Evolutionary conservation across 345 rosid species (phyloP).

Genomic region (Eucalyptus camaldulensis): DNA sequence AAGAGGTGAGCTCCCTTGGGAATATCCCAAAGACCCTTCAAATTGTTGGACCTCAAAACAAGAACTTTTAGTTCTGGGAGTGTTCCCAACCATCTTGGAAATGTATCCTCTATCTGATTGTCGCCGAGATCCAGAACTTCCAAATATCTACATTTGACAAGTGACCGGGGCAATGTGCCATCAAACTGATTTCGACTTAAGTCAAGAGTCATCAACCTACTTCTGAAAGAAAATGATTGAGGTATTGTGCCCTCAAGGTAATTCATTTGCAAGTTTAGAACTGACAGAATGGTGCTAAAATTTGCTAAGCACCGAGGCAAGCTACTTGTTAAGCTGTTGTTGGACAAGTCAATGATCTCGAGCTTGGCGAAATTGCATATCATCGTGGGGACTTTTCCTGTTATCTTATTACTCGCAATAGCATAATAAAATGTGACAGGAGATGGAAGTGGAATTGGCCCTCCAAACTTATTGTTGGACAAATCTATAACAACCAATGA

Average conservation of each 20-base stretch:
- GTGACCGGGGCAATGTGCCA: background rate
- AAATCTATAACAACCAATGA: background rate
- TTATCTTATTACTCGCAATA: background rate
- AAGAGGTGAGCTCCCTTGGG: no score
- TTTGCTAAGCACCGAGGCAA: background rate
- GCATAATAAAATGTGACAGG: accelerated
- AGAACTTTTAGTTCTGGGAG: no score
- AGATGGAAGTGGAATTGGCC: background rate
- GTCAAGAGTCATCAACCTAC: background rate
- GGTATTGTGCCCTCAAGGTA: background rate
- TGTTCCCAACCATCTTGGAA: no score
- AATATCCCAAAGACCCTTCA: no score
- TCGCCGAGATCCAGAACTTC: no score
- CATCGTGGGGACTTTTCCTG: background rate
- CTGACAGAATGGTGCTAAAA: accelerated
- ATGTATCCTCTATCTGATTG: no score
- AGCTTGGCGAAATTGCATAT: background rate
- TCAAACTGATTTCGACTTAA: background rate
- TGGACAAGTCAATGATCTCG: background rate
- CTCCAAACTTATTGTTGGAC: background rate
- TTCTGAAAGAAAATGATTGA: background rate
- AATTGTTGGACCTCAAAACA: no score
- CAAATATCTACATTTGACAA: background rate
- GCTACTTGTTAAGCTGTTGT: accelerated
- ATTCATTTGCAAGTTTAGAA: background rate